Evolutionary conservation across 1,139 yeast genomes (phyloP), one percentile per base, ranked within the genome.

Genomic region (Sugiyamaella xylanicola): DNA sequence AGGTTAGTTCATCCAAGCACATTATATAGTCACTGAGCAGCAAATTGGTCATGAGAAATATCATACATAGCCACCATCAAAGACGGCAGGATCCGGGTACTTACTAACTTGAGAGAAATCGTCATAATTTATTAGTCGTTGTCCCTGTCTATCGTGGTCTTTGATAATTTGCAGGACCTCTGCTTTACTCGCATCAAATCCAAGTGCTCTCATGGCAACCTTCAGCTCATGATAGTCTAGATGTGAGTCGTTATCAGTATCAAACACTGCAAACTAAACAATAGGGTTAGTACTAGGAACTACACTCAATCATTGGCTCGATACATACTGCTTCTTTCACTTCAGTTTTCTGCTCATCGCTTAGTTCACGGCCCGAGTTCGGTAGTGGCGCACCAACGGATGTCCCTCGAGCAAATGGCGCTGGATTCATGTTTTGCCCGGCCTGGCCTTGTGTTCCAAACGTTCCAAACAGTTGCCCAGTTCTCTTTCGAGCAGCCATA

Each of bases 161-260:
- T 85, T 86, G 57, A 95, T 84, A 36, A 92, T 81, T 59, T 86
- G 86, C 62, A 92, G 76, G 2, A 93, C 92, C 63, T 91, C 95
- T 54, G 86, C 77, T 68, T 92, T 92, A 45, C 84, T 74, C 64
- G 87, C 78, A 51, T 92, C 97, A 67, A 95, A 95, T 1, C 99
- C 99, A 48, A 95, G 77, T 0, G 99, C 99, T 60, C 96, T 75
- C 76, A 93, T 84, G 0, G 99, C 98, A 16, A 92, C 89, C 69
- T 89, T 90, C 62, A 89, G 76, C 67, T 93, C 99, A 66, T 93
- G 99, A 68, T 87, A 93, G 68, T 93, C 98, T 59, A 95, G 77
- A 60, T 80, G 81, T 13, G 97, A 96, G 70, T 93, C 99, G 56
- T 84, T 85, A 69, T 93, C 90, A 85, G 90, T 86, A 67, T 93